Evolutionary conservation across 2,329 filamentous ascomycete genomes (phyloP), one percentile per base, ranked within the genome.

Genomic region (Lithohypha guttulata): DNA sequence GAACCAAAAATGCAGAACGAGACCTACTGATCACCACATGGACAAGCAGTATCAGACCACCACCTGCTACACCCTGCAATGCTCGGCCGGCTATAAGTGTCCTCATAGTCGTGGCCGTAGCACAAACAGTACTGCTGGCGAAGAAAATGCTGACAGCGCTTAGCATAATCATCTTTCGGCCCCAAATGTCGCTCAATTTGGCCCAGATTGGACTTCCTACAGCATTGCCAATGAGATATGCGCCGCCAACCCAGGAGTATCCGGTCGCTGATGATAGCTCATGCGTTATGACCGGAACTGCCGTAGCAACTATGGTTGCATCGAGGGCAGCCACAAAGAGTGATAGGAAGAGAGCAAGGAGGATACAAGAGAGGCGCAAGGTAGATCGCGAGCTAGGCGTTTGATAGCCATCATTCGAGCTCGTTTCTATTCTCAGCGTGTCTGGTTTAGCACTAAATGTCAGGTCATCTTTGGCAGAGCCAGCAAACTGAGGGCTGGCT

Each of bases 241-340:
- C 75, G 19, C 72, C 77, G 1, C 81, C 82, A 44, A 89, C 81
- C 84, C 82, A 87, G 10, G 77, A 76, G 59, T 85, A 87, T 17
- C 81, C 81, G 11, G 72, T 64, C 2, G 74, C 74, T 4, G 80
- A 81, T 30, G 75, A 54, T 44, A 87, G 73, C 60, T 51, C 45
- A 25, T 46, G 42, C 5, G 47, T 43, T 14, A 60, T 56, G 36
- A 50, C 57, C 6, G 55, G 55, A 2, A 57, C 45, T n/a, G 56
- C 54, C 6, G 54, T 58, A 1, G 55, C 48, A 35, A 59, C 52
- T 20, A 58, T 58, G 34, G 55, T 59, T 27, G 47, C 45, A 30
- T 58, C 54, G 20, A 58, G 43, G 8, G 54, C 52, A 3, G 53
- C 51, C 1, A 56, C 42, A 6, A 56, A 53, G 1, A 59, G 44